These are phyloP conservation scores for Ophiostoma montium DNA, from an alignment of 2,329 filamentous ascomycete species.

Conservation along the genomic window DNA sequence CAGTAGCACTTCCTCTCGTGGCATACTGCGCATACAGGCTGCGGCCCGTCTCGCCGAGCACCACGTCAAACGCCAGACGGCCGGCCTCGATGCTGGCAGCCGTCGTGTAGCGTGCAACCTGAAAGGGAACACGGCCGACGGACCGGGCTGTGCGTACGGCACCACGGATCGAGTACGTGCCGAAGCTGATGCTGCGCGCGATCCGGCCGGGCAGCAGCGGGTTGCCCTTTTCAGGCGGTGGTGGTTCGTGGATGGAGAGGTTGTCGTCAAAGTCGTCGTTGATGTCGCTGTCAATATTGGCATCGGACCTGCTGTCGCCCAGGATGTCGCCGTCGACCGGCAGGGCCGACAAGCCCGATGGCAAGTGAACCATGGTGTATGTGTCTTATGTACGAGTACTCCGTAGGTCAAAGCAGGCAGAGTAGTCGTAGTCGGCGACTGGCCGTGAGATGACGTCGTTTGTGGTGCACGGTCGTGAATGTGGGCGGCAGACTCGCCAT, in stretches of 20 bases:
- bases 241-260: neutral
- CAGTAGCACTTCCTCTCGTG: neutral
- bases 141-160: slow-evolving; percentile 38
- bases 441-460: neutral
- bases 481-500: neutral
- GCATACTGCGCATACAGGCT: slow-evolving; percentile 23
- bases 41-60: slow-evolving; percentile 36
- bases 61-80: slow-evolving; percentile 38
- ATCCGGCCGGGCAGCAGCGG: slow-evolving; percentile 39
- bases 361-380: too few species aligned
- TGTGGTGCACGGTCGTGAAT: neutral
- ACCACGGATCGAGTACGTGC: slow-evolving; percentile 44
- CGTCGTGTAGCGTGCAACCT: slow-evolving; percentile 40
- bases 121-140: slow-evolving; percentile 36
- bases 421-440: too few species aligned
- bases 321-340: neutral
- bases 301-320: neutral
- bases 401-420: too few species aligned
- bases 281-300: neutral
- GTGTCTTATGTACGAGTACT: too few species aligned
- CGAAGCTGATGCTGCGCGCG: slow-evolving; percentile 45
- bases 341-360: neutral
- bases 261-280: neutral
- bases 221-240: slow-evolving; percentile 8
- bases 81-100: slow-evolving; percentile 43